Evolutionary conservation across 2,329 filamentous ascomycete genomes (phyloP), one percentile per base, ranked within the genome.

Genomic region (Claviceps capensis): DNA sequence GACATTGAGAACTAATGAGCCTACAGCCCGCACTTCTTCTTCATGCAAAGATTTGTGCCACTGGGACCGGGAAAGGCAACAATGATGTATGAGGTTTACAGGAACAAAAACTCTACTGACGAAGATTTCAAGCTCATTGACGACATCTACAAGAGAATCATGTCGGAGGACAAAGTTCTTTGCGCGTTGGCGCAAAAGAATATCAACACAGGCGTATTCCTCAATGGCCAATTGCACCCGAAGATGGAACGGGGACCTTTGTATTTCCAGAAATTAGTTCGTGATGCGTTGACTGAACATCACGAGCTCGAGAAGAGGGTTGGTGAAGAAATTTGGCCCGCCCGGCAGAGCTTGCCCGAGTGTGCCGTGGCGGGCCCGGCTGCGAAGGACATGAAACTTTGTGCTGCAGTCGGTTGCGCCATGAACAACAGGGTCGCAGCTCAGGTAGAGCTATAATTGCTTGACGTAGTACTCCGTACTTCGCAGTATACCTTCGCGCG

Each of bases 31-130:
- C 70, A 82, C 64, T 82, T 82, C 64, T 76, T 83, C 65, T 79
- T 81, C 68, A 75, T 82, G 51, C 78, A 82, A 61, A 71, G 78
- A 53, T 82, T 82, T 63, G 69, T 83, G 13, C 81, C 81, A 13
- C 72, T 67, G 47, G 67, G 70, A 2, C 68, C 79, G 0, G 69
- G 65, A 38, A 72, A 65, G 43, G 76, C 74, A 2, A 67, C 69
- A 41, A 82, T 84, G 75, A 70, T 71, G 52, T 83, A 83, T 63
- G 77, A 84, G 60, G 74, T 83, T 48, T 83, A 74, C 69, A 72
- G 77, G 54, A 78, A 83, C 71, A 79, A 77, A 61, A 66, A 76
- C 61, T 74, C 78, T 4, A 71, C 70, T n/a, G 75, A 82, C 16
- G 74, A 75, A 26, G 75, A 81, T 53, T 83, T 83, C 61, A 64